phyloP scores from a whole-genome alignment of 2,329 filamentous ascomycete species.

The Clonostachys rhizophaga region DNA sequence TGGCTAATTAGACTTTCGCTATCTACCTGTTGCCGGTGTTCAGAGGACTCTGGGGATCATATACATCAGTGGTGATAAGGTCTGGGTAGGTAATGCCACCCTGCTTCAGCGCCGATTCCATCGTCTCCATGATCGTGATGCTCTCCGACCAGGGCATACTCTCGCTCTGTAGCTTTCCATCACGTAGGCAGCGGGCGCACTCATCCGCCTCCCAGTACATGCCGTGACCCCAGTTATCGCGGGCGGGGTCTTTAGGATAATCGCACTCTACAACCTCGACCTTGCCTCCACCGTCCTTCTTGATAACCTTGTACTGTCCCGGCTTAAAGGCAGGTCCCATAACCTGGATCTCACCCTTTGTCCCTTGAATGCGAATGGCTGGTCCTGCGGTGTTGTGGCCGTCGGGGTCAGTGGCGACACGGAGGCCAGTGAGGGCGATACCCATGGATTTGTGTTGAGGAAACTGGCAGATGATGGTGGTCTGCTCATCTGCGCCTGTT shows the following conservation, averaged over 20 bases:
- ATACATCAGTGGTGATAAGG: constrained; percentile 51
- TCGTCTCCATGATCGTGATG: constrained; percentile 76
- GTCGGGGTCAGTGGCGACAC: constrained; percentile 58
- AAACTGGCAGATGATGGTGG: constrained; percentile 75
- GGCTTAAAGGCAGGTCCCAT: constrained; percentile 68
- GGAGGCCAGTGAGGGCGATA: constrained; percentile 64
- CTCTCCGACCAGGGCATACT: constrained; percentile 71
- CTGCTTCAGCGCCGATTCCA: constrained; percentile 51
- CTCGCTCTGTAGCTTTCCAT: constrained; percentile 72
- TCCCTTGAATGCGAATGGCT: constrained; percentile 74
- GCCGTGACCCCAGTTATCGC: constrained; percentile 59
- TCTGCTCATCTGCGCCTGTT: constrained; percentile 73
- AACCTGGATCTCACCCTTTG: constrained; percentile 78
- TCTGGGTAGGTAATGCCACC: constrained; percentile 50
- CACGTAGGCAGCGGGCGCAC: constrained; percentile 67
- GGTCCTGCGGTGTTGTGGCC: constrained; percentile 55
- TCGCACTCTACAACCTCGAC: constrained; percentile 48
- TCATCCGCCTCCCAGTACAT: constrained; percentile 91
- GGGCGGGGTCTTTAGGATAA: constrained; percentile 43
- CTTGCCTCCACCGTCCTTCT: constrained; percentile 38
- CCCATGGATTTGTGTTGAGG: constrained; percentile 65
- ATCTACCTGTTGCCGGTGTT: constrained; percentile 38
- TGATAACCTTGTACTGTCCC: constrained; percentile 59
- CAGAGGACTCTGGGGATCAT: constrained; percentile 54
- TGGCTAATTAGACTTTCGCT: no score